These are phyloP conservation scores for Chlorokybus atmophyticus DNA, from an alignment of 139 green algal species.

Conservation along the genomic window DNA sequence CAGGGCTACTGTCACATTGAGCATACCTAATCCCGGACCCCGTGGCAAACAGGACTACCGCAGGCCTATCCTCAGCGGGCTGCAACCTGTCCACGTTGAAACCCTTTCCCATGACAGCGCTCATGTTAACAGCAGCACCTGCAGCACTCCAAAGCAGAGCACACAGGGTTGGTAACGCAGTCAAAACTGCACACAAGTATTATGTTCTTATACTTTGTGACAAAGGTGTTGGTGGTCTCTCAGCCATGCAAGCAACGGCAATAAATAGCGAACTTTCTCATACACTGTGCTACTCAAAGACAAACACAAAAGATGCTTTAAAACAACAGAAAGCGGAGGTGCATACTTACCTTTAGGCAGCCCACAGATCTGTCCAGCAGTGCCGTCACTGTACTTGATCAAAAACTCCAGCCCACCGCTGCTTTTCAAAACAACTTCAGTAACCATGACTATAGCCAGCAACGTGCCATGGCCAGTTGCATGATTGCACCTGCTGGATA, in stretches of 20 bases:
- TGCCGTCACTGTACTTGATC: slow-evolving; percentile 18
- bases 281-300: too few species aligned
- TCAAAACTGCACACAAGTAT: too few species aligned
- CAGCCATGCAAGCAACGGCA: too few species aligned
- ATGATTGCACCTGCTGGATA: background rate
- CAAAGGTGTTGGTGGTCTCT: too few species aligned
- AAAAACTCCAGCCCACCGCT: slow-evolving; percentile 39
- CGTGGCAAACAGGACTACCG: slow-evolving; percentile 66
- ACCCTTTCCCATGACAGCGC: slow-evolving; percentile 57
- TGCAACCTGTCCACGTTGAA: slow-evolving; percentile 58
- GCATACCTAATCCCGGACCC: slow-evolving; percentile 30
- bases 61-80: slow-evolving; percentile 37
- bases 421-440: background rate
- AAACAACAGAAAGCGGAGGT: background rate
- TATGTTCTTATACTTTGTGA: too few species aligned
- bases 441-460: background rate
- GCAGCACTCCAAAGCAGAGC: too few species aligned
- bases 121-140: slow-evolving; percentile 15
- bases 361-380: slow-evolving; percentile 27
- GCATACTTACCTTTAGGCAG: background rate
- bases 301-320: background rate
- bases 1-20: background rate
- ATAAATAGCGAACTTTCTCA: too few species aligned
- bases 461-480: background rate
- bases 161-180: too few species aligned